These are phyloP conservation scores for Adansonia gregorii DNA, from an alignment of 441 rosid genomes.

Conservation along the genomic window DNA sequence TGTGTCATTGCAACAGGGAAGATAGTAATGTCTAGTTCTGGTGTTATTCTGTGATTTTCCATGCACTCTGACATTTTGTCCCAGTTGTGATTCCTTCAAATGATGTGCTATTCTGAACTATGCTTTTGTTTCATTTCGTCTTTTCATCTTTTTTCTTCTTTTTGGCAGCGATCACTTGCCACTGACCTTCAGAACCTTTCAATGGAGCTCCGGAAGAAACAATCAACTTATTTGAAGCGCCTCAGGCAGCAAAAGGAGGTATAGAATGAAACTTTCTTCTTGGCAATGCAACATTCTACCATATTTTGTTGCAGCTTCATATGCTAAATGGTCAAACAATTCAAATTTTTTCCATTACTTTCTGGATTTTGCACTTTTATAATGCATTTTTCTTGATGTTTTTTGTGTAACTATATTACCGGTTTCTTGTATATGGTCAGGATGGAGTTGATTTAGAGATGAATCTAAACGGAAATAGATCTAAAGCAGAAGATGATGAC, in stretches of 20 bases:
- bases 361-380: background rate
- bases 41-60: slow-evolving; percentile 7
- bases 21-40: background rate
- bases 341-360: slow-evolving; percentile 7
- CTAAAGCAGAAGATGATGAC: slow-evolving; percentile 66
- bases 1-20: background rate
- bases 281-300: background rate
- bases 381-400: background rate
- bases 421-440: slow-evolving; percentile 53
- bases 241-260: slow-evolving; percentile 94
- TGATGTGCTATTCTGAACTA: background rate
- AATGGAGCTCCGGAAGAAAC: slow-evolving; percentile 94
- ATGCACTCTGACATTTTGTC: background rate
- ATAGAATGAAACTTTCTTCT: slow-evolving; percentile 24
- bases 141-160: slow-evolving; percentile 3
- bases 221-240: slow-evolving; percentile 85
- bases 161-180: slow-evolving; percentile 83
- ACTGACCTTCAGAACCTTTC: slow-evolving; percentile 91
- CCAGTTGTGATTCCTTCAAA: slow-evolving; percentile 7
- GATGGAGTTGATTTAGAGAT: slow-evolving; percentile 89
- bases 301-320: background rate
- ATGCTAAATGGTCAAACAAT: background rate
- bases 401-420: background rate
- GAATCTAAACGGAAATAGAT: slow-evolving; percentile 68
- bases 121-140: slow-evolving; percentile 20